Evolutionary conservation across 2,329 filamentous ascomycete genomes (phyloP).

Genomic region (Claviceps sp.): DNA sequence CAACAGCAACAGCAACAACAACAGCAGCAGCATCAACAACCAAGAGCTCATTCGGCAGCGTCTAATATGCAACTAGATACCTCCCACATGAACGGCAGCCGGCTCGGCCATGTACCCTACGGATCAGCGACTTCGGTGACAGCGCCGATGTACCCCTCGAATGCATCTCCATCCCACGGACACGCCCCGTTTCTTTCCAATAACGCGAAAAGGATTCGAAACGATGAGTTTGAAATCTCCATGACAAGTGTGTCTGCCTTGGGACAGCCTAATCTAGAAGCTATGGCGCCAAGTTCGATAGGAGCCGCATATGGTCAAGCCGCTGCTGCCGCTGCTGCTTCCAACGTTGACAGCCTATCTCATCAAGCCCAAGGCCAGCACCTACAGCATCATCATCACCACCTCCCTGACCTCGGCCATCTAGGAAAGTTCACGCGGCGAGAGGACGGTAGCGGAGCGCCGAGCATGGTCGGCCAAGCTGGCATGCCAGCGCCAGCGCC

Average conservation of each 20-base stretch:
- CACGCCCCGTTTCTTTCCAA: constrained; percentile 18
- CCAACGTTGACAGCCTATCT: constrained; percentile 2
- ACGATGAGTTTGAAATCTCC: constrained; percentile 46
- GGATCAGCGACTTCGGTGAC: constrained; percentile 34
- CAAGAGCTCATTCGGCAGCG: constrained; percentile 25
- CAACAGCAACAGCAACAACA: not conserved
- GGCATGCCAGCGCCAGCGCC: constrained; percentile 79
- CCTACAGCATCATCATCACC: constrained; percentile 70
- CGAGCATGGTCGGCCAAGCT: constrained; percentile 73
- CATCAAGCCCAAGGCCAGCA: constrained; percentile 7
- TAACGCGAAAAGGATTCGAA: constrained; percentile 38
- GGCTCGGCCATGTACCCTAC: constrained; percentile 41
- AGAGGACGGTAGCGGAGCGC: constrained; percentile 48
- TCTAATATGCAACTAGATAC: constrained; percentile 39
- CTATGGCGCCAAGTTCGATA: constrained; percentile 40
- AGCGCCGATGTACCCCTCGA: constrained; percentile 37
- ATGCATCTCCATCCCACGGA: constrained; percentile 26
- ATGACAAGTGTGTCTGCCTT: constrained; percentile 37
- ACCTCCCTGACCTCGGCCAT: constrained; percentile 59
- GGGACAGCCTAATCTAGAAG: constrained; percentile 40
- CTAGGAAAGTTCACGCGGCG: constrained; percentile 55
- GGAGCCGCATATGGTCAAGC: constrained; percentile 37
- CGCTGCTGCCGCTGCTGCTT: constrained; percentile 18
- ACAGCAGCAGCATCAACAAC: not conserved
- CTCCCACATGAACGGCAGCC: constrained; percentile 37